These are phyloP conservation scores for Rosa rugosa DNA, from an alignment of 306 rosid genomes.

Conservation along the genomic window DNA sequence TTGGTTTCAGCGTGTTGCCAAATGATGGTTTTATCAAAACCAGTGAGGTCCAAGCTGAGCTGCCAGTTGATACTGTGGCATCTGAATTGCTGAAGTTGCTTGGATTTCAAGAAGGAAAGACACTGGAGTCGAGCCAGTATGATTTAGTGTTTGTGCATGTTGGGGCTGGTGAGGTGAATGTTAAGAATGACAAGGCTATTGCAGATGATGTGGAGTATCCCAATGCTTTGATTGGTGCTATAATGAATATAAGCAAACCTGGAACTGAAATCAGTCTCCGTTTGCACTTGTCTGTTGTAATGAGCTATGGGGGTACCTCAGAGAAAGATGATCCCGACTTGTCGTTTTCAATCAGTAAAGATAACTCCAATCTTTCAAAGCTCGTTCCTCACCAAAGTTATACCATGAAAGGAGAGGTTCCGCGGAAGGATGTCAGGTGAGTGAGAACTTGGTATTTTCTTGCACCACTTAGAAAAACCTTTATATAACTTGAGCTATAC, in stretches of 20 bases:
- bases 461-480: constrained; percentile 21
- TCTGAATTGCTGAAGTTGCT: constrained; percentile 64
- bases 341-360: constrained; percentile 39
- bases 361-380: constrained; percentile 42
- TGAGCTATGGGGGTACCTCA: constrained; percentile 69
- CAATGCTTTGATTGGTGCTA: constrained; percentile 67
- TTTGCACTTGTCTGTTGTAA: constrained; percentile 74
- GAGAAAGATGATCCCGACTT: constrained; percentile 43
- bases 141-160: constrained; percentile 79
- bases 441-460: constrained; percentile 18
- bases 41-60: constrained; percentile 14
- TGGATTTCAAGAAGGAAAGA: constrained; percentile 75
- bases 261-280: constrained; percentile 68
- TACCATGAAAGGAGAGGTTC: constrained; percentile 73
- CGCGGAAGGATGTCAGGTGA: constrained; percentile 75
- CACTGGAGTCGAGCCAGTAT: constrained; percentile 45
- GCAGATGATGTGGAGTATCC: constrained; percentile 47
- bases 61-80: constrained; percentile 35
- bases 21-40: constrained; percentile 40
- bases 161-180: constrained; percentile 55
- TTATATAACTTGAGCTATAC: constrained; percentile 19
- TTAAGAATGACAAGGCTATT: constrained; percentile 34
- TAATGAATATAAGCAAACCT: constrained; percentile 47
- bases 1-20: constrained; percentile 56
- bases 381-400: constrained; percentile 83